Conservation (phyloP, 306 rosid genomes). For the Rubus parviflorus region DNA sequence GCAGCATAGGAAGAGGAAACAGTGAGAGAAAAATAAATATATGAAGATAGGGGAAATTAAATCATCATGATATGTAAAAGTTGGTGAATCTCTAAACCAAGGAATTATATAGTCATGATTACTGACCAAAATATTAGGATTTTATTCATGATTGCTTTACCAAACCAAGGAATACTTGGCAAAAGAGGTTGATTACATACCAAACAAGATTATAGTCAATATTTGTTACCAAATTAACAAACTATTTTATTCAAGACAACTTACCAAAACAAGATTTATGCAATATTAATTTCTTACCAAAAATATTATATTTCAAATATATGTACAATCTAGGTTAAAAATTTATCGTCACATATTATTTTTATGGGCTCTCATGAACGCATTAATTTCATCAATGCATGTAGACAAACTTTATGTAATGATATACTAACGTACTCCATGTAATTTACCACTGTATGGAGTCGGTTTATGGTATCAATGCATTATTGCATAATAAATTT, state of each 20-base stretch:
- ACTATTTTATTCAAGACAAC: not conserved
- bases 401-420: too few relatives aligned
- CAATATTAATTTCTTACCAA: not conserved
- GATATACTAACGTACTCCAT: too few relatives aligned
- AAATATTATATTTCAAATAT: not conserved
- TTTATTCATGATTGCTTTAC: not conserved
- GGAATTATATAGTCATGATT: not conserved
- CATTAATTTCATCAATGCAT: not conserved
- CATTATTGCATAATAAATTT: too few relatives aligned
- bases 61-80: not conserved
- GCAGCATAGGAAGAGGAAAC: not conserved
- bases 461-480: too few relatives aligned
- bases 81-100: too few relatives aligned
- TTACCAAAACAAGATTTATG: too few relatives aligned
- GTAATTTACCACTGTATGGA: not conserved
- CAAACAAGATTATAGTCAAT: not conserved
- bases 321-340: not conserved
- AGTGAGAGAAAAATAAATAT: not conserved
- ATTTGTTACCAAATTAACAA: not conserved
- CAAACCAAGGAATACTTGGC: not conserved
- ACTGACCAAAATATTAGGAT: not conserved
- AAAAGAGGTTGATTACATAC: not conserved
- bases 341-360: not conserved
- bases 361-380: not conserved
- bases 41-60: not conserved